A percentile compares a stretch with the other conserved stretches of the same genome.
These are phyloP conservation scores for Amylocystis lapponica DNA, from an alignment of 768 basidiomycete genomes.

Conservation along the genomic window DNA sequence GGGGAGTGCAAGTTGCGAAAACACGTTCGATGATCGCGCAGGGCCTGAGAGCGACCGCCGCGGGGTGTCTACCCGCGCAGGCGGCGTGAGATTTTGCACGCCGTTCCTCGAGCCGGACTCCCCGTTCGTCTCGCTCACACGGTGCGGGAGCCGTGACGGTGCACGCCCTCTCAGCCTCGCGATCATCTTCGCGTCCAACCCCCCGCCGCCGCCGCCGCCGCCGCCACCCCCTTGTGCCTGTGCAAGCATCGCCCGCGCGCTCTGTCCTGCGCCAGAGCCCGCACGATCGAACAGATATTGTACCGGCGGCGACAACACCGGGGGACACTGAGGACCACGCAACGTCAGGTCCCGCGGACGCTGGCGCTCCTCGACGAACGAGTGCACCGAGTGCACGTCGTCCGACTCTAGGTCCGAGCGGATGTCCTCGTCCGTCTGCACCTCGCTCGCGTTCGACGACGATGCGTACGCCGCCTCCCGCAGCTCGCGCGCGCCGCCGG, in stretches of 20 bases:
- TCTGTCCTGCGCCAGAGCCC: constrained; percentile 4
- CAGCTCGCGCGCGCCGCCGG: constrained; percentile 43
- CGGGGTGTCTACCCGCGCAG: constrained; percentile 24
- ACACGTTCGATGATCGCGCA: constrained; percentile 16
- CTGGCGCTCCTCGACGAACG: constrained; percentile 53
- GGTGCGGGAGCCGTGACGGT: constrained; percentile 12
- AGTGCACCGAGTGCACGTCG: constrained; percentile 63
- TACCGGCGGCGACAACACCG: no score
- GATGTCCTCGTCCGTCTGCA: constrained; percentile 59
- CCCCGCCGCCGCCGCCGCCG: constrained; percentile 11
- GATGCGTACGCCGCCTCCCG: constrained; percentile 25
- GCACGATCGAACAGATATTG: constrained; percentile 14
- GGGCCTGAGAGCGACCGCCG: constrained; percentile 31
- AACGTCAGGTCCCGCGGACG: no score
- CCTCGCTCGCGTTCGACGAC: constrained; percentile 59
- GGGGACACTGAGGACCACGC: no score
- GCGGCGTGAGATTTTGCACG: constrained; percentile 17
- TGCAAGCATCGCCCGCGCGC: no score
- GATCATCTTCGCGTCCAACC: constrained; percentile 16
- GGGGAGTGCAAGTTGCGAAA: constrained; percentile 8
- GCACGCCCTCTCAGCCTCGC: constrained; percentile 17
- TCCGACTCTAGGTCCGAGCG: constrained; percentile 60
- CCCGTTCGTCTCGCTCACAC: constrained; percentile 1
- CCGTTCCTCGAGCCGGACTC: constrained; percentile 3
- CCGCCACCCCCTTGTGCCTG: no score